Base-by-base conservation (phyloP, 1,284 basidiomycete species). In the Veloporphyrellus conicus region DNA sequence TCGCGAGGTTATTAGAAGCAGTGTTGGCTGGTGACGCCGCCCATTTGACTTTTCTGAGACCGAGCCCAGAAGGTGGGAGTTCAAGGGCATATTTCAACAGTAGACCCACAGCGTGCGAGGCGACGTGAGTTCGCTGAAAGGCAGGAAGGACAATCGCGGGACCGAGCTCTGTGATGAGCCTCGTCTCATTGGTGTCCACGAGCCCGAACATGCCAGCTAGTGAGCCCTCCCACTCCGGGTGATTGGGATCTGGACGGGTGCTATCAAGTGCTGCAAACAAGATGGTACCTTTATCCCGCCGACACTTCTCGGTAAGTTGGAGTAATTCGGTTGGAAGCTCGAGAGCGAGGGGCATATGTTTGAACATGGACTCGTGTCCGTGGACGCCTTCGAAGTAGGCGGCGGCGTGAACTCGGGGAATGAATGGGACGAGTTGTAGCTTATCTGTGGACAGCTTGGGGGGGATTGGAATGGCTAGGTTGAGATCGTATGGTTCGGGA, bases 1-100 rank as follows among this genome's bases (percentile, higher is more conserved):
- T 65, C 3, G 82, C 84, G 0, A 78, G 69, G 4, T 67, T 59
- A 7, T 78, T 63, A 18, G 81, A 84, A 0, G 69, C 52, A 4
- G 36, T 49, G 55, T 90, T 89, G 18, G 61, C 41, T 5, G 66
- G 56, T 49, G 81, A 75, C 18, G 81, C 75, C 45, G 70, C 63
- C 82, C 84, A 90, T 37, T 77, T 73, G 9, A 84, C 77, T 15
- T 82, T 74, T 12, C 85, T 74, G 36, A 89, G 62, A 0, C 81
- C 82, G 2, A 87, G 67, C 1, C 77, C 78, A 3, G 67, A 65
- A 20, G 67, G 65, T 3, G 58, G 55, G 6, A 73, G 58, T 27
- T 81, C 73, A 23, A 87, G 69, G n/a, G 69, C 64, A 54, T 79
- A 82, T 19, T 71, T 72, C 41, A 87, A 61, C 19, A 88, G 62